Evolutionary conservation across 495 filamentous ascomycete genomes (phyloP), one percentile per base, ranked within the genome.

Genomic region (Immersiella caudata): DNA sequence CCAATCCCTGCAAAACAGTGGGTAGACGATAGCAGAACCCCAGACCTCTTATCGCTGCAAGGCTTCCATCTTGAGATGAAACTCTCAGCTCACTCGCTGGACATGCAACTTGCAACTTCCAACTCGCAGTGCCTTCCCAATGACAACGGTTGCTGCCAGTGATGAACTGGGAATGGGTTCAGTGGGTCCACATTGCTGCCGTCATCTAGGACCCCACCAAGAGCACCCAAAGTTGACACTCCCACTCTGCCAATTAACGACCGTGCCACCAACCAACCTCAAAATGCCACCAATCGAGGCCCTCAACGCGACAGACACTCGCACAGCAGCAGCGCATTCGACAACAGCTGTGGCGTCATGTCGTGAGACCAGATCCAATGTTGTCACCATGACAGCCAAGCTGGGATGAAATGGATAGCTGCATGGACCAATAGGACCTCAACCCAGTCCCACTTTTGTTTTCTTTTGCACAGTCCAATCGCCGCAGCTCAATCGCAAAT

Each of bases 361-460:
- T 8, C 9, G 52, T 26, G 52, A 22, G 24, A 55, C 52, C 2
- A 55, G 18, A 22, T 40, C n/a, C 25, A 60, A 14, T 21, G 20
- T 60, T 36, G 57, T 60, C n/a, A n/a, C 25, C 9, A n/a, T 36
- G 57, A 60, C 29, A 21, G 57, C 26, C 57, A 60, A 36, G 57
- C 9, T 36, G 57, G 57, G 29, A 33, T 33, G 29, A 3, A 8
- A 33, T 33, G 29, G 29, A 60, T 35, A 60, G 57, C 57, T 20
- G 26, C 57, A 60, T 60, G 12, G 57, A 21, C 57, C 57, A 60
- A 60, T 60, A 29, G 57, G 29, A 11, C 26, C 25, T 40, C 29
- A 33, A 20, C 14, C 9, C 25, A 21, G 65, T 67, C 65, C 65
- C 65, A 52, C 56, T 60, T 61, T 60, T 35, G 54, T 67, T 61